Conservation (phyloP, 1,284 basidiomycete genomes). For the Sporisorium scitamineum region DNA sequence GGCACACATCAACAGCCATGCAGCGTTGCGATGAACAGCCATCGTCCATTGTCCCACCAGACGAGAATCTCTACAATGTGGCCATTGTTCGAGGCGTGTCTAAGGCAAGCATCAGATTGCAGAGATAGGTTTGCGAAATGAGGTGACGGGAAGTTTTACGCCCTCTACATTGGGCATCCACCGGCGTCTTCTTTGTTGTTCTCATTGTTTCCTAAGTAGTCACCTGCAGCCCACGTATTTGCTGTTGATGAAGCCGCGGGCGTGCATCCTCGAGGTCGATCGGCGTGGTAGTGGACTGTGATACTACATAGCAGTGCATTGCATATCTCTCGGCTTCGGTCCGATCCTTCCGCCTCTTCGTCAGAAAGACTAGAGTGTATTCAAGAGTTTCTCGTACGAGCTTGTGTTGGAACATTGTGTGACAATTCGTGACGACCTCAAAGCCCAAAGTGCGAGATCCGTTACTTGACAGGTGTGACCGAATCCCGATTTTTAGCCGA, state of each 20-base stretch:
- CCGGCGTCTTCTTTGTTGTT: neutral
- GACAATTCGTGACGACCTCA: constrained; percentile 11
- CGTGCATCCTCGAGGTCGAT: constrained; percentile 2
- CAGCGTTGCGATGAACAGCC: neutral
- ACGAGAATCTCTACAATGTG: too few species aligned
- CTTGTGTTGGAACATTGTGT: neutral
- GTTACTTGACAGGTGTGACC: constrained; percentile 6
- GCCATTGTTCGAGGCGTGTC: too few species aligned
- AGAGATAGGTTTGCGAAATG: neutral
- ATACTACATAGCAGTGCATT: neutral
- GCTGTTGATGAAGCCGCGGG: constrained; percentile 1
- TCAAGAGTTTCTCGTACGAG: neutral
- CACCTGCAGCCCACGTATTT: neutral
- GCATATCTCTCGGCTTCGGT: neutral
- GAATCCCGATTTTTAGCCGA: constrained; percentile 6
- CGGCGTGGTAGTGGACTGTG: neutral
- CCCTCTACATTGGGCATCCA: neutral
- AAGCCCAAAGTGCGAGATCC: neutral
- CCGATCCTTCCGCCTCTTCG: neutral
- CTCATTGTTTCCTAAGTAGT: neutral
- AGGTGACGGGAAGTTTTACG: neutral
- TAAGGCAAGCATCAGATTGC: neutral
- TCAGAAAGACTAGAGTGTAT: neutral
- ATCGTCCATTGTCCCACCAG: neutral
- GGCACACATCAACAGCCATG: neutral